Conservation (phyloP, 352 stramenopile genomes). For the Phytophthora foliorum region DNA sequence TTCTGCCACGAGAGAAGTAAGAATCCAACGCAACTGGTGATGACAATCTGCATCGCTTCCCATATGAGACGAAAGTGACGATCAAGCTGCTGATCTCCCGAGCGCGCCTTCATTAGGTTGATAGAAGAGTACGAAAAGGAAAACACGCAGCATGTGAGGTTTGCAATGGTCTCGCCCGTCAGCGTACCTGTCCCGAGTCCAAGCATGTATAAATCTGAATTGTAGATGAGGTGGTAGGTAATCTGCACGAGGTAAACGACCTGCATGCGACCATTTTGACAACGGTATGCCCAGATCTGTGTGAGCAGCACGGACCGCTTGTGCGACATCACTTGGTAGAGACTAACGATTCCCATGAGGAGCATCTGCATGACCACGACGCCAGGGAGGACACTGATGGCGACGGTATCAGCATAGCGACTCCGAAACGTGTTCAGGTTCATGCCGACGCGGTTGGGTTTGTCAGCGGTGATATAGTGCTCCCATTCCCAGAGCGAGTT, state of each 20-base stretch:
- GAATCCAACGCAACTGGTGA: slow-evolving; percentile 3
- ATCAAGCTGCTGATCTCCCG: slow-evolving; percentile 23
- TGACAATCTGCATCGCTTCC: slow-evolving; percentile 27
- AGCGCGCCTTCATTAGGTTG: slow-evolving; percentile 23
- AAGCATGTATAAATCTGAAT: slow-evolving; percentile 34
- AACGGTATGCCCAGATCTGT: slow-evolving; percentile 37
- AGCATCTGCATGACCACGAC: slow-evolving; percentile 31
- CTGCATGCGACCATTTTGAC: slow-evolving; percentile 33
- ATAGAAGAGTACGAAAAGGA: slow-evolving; percentile 26
- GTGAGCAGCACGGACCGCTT: slow-evolving; percentile 30
- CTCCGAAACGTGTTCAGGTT: slow-evolving; percentile 22
- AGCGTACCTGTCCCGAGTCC: slow-evolving; percentile 31
- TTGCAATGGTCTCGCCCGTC: slow-evolving; percentile 25
- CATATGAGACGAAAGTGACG: slow-evolving; percentile 27
- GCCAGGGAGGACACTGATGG: slow-evolving; percentile 24
- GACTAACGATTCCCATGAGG: slow-evolving; percentile 25
- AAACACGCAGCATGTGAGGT: slow-evolving; percentile 30
- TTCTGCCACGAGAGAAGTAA: slow-evolving; percentile 1
- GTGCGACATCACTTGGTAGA: slow-evolving; percentile 30
- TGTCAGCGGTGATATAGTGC: neutral
- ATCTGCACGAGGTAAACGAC: slow-evolving; percentile 32
- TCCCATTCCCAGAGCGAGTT: slow-evolving; percentile 31
- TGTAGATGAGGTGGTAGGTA: slow-evolving; percentile 27
- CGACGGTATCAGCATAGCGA: slow-evolving; percentile 24
- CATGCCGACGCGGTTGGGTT: slow-evolving; percentile 13